Evolutionary conservation across 495 filamentous ascomycete genomes (phyloP), one percentile per base, ranked within the genome.

Genomic region (Annulohypoxylon nitens): DNA sequence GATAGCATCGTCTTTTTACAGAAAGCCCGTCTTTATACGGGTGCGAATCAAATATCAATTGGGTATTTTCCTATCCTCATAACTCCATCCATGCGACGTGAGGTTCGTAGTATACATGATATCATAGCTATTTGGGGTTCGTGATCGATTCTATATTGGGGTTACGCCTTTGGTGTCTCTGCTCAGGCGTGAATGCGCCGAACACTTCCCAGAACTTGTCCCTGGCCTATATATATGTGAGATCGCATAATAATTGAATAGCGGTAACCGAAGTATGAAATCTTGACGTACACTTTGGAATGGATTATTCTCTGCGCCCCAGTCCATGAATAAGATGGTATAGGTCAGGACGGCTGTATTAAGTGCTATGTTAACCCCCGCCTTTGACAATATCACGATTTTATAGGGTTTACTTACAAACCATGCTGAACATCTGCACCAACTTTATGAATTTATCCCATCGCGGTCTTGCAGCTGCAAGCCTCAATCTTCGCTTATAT

Each of bases 241-340:
- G 59, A 54, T 34, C 6, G 23, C 25, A 60, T 36, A 14, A 11
- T 0, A 39, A 26, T 54, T 26, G 34, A 7, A 20, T 47, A 0
- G 39, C 12, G 64, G 36, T n/a, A 26, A 12, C 16, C 2, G 12
- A 7, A 18, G 30, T 16, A 75, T 12, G 12, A n/a, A n/a, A 11
- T 43, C 14, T 53, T 41, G 64, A 48, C 84, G 64, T 82, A 90
- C 89, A 14, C 79, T 87, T 63, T 89, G 83, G 78, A 93, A 92
- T 1, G 90, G 90, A 50, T 87, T 85, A 25, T 84, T 83, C 62
- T 87, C 84, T 14, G 85, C 81, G 66, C 86, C 86, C 90, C 90
- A 94, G 63, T 97, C 90, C 88, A 94, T 88, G 73, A 93, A 94
- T 8, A 97, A 83, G 26, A 94, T 83, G 4, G 88, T 83, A 77